Conservation (phyloP, 257 asterid species). For the Solanum megistacrolobum region DNA sequence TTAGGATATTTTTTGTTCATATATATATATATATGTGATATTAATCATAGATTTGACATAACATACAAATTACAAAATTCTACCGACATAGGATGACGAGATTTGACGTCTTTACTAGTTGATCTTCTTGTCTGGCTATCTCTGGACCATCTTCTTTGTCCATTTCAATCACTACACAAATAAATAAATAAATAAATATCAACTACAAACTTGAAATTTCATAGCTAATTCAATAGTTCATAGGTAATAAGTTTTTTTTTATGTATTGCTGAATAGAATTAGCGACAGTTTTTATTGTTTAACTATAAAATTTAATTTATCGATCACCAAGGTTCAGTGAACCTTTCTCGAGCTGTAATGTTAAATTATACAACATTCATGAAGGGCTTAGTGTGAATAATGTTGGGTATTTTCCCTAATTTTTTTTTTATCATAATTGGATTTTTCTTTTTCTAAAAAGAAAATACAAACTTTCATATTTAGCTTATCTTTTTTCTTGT, state of each 20-base stretch:
- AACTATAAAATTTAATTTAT: background rate
- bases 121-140: background rate
- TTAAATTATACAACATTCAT: background rate
- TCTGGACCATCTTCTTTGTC: background rate
- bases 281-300: background rate
- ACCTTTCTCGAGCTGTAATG: background rate
- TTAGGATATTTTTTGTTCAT: background rate
- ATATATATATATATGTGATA: background rate
- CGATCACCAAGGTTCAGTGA: background rate
- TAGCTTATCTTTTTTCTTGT: too few species aligned
- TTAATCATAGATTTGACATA: background rate
- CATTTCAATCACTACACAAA: background rate
- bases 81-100: background rate
- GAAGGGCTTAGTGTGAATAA: background rate
- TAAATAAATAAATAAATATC: background rate
- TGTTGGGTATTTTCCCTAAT: too few species aligned
- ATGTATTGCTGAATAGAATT: background rate
- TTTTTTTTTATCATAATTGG: too few species aligned
- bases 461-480: too few species aligned
- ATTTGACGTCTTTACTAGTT: background rate
- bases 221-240: background rate
- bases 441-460: too few species aligned
- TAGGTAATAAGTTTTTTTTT: background rate
- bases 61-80: background rate
- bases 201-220: background rate